Conservation (phyloP, 1,284 basidiomycete species). For the Amylostereum areolatum region DNA sequence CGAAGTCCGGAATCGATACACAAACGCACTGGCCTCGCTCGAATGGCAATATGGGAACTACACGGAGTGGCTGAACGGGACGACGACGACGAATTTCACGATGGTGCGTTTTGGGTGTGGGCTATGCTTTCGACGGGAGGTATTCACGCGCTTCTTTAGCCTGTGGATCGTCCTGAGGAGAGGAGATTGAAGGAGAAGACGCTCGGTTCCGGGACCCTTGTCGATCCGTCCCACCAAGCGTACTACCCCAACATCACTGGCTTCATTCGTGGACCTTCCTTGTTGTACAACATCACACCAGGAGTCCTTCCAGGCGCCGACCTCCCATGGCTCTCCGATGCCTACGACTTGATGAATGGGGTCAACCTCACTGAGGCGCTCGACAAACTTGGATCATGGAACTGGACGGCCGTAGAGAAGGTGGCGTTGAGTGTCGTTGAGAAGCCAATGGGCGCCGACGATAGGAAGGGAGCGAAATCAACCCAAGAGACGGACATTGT, state of each 20-base stretch:
- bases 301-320: slow-evolving; percentile 21
- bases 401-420: slow-evolving; percentile 61
- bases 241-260: slow-evolving; percentile 76
- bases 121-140: too few relatives aligned
- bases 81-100: slow-evolving; percentile 56
- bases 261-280: slow-evolving; percentile 59
- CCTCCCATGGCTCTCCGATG: slow-evolving; percentile 42
- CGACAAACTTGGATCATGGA: slow-evolving; percentile 51
- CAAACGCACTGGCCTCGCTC: slow-evolving; percentile 52
- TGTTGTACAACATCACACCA: slow-evolving; percentile 59
- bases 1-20: slow-evolving; percentile 52
- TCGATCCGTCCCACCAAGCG: slow-evolving; percentile 43
- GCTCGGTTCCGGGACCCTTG: slow-evolving; percentile 35
- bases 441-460: slow-evolving; percentile 31
- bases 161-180: slow-evolving; percentile 38
- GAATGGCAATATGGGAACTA: slow-evolving; percentile 61
- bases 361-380: slow-evolving; percentile 45
- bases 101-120: slow-evolving; percentile 42
- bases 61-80: slow-evolving; percentile 69
- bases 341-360: slow-evolving; percentile 40
- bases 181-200: slow-evolving; percentile 46
- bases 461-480: slow-evolving; percentile 23
- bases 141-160: too few relatives aligned
- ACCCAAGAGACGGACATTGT: slow-evolving; percentile 47
- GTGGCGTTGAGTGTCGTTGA: slow-evolving; percentile 62